A percentile compares a stretch with the other conserved stretches of the same genome.
Conservation (phyloP, 2,329 filamentous ascomycete genomes). For the Fusarium pseudocircinatum region DNA sequence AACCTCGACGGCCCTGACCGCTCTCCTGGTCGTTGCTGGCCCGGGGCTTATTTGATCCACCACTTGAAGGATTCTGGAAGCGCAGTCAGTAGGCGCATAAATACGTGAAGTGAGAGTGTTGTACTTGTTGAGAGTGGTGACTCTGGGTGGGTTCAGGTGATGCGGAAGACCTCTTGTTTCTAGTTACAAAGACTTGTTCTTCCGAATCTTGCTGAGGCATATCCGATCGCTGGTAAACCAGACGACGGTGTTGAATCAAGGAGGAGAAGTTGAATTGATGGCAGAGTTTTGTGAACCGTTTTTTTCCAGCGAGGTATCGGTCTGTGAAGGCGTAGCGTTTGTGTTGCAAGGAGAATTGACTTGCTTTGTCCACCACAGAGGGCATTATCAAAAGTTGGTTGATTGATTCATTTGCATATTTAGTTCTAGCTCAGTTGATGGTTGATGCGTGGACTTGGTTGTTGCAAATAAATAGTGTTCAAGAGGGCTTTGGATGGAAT, state of each 20-base stretch:
- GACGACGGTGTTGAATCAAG: conserved; percentile 32
- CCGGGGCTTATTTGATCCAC: conserved; percentile 10
- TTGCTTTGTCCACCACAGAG: conserved; percentile 43
- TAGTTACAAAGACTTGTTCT: conserved; percentile 36
- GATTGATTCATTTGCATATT: conserved; percentile 27
- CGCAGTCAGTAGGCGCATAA: neutral
- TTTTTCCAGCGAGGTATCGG: conserved; percentile 8
- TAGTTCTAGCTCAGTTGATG: neutral
- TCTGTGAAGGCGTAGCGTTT: conserved; percentile 8
- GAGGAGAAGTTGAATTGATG: conserved; percentile 21
- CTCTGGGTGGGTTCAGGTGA: conserved; percentile 19
- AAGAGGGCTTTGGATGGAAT: neutral
- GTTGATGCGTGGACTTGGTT: neutral
- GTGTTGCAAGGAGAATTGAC: conserved; percentile 34
- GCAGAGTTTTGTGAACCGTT: conserved; percentile 14
- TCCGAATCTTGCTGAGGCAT: conserved; percentile 39
- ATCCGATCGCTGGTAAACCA: conserved; percentile 39
- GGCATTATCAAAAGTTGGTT: conserved; percentile 39
- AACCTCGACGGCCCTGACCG: conserved; percentile 37
- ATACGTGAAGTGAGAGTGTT: neutral
- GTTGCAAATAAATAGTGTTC: neutral
- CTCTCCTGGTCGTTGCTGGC: conserved; percentile 36
- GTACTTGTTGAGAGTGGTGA: conserved; percentile 13
- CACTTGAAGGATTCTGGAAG: conserved; percentile 11
- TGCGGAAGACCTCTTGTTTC: conserved; percentile 31